Conservation (phyloP, 2,329 filamentous ascomycete genomes). For the Penicillium sp. region DNA sequence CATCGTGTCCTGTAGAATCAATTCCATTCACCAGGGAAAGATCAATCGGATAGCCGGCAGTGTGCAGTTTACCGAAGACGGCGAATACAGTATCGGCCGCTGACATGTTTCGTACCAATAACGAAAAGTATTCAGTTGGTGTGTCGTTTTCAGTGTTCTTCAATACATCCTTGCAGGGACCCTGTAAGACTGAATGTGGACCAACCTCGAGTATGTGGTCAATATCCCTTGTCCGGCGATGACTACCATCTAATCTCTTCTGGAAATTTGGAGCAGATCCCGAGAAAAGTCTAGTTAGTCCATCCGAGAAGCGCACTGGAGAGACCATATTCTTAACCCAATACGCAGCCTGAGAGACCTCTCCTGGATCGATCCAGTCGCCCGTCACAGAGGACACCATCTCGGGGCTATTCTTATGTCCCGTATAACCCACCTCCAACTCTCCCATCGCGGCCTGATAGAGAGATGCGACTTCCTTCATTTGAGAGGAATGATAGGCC, state of each 20-base stretch:
- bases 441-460: not conserved
- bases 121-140: not conserved
- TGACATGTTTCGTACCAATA: not conserved
- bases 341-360: slow-evolving; percentile 4
- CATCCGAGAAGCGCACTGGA: slow-evolving; percentile 16
- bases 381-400: not conserved
- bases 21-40: not conserved
- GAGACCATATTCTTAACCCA: slow-evolving; percentile 19
- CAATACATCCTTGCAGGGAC: not conserved
- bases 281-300: slow-evolving; percentile 2
- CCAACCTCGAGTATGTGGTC: slow-evolving; percentile 22
- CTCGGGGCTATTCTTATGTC: not conserved
- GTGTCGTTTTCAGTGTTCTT: not conserved
- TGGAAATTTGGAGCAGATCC: not conserved
- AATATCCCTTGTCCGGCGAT: not conserved
- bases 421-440: not conserved
- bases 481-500: slow-evolving; percentile 18
- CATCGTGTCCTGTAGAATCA: not conserved
- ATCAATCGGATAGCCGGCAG: not conserved
- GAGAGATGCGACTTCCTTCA: slow-evolving; percentile 2
- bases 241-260: not conserved
- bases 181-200: slow-evolving; percentile 22
- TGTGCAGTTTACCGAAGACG: not conserved
- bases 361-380: slow-evolving; percentile 22
- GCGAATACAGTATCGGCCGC: not conserved